These are phyloP conservation scores for Alternaria gansuensis DNA, from an alignment of 2,329 filamentous ascomycete genomes.

Conservation along the genomic window DNA sequence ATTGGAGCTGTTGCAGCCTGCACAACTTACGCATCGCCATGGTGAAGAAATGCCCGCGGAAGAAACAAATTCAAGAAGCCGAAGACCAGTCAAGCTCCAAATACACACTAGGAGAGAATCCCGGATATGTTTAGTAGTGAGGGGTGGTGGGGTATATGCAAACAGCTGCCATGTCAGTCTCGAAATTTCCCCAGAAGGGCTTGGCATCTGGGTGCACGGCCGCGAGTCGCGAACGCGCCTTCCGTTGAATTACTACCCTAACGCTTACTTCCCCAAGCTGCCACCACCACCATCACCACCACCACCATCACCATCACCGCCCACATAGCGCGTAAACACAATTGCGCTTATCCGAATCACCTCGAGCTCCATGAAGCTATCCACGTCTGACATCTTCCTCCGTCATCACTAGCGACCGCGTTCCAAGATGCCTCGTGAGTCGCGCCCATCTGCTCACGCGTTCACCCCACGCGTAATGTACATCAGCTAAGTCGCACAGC, in stretches of 20 bases:
- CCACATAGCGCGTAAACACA: conserved; percentile 13
- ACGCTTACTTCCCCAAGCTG: conserved; percentile 3
- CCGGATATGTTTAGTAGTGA: conserved; percentile 27
- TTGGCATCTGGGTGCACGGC: conserved; percentile 28
- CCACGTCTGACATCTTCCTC: not conserved
- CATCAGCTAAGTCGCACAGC: conserved; percentile 44
- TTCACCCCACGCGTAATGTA: conserved; percentile 10
- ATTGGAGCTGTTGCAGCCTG: conserved; percentile 26
- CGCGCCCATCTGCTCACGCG: conserved; percentile 14
- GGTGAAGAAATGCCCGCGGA: conserved; percentile 29
- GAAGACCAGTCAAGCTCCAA: conserved; percentile 11
- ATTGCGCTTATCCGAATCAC: conserved; percentile 20
- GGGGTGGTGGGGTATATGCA: conserved; percentile 41
- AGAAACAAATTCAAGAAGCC: conserved; percentile 13
- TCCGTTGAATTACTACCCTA: conserved; percentile 9
- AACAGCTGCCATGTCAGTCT: conserved; percentile 32
- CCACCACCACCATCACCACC: conserved; percentile 15
- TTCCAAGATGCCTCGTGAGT: conserved; percentile 49
- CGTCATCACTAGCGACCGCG: conserved; percentile 23
- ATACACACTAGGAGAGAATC: conserved; percentile 9
- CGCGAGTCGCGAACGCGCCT: conserved; percentile 29
- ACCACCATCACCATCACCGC: conserved; percentile 18
- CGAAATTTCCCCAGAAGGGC: conserved; percentile 41
- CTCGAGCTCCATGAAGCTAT: conserved; percentile 15
- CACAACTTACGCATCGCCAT: conserved; percentile 54